These are phyloP conservation scores for Colletotrichum cuscutae DNA, from an alignment of 2,329 filamentous ascomycete genomes.

Conservation along the genomic window DNA sequence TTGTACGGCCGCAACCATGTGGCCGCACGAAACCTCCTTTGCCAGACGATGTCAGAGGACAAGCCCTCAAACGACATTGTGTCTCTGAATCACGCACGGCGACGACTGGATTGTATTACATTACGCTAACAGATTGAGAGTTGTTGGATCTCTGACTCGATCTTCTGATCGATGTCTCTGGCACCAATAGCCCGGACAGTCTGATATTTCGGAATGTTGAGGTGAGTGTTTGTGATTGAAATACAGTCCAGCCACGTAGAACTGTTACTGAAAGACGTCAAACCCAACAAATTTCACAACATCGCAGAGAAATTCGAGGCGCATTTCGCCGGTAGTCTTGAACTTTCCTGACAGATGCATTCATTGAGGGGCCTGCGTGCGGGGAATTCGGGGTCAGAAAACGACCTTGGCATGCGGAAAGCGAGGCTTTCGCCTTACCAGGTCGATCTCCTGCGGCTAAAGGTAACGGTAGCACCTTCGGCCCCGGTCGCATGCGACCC, in stretches of 20 bases:
- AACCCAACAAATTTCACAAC: not conserved
- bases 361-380: slow-evolving; percentile 6
- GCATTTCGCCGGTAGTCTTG: not conserved
- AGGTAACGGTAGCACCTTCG: not conserved
- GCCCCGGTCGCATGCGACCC: not conserved
- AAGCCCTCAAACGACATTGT: not conserved
- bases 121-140: not conserved
- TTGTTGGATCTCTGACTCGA: not conserved
- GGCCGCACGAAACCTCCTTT: not conserved
- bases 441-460: not conserved
- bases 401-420: slow-evolving; percentile 9
- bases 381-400: slow-evolving; percentile 25
- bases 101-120: not conserved
- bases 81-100: not conserved
- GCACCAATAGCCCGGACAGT: no score
- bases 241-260: not conserved
- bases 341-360: not conserved
- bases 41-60: not conserved
- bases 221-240: slow-evolving; percentile 1
- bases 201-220: not conserved
- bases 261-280: not conserved
- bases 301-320: not conserved
- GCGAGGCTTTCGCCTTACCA: not conserved
- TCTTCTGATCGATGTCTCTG: not conserved
- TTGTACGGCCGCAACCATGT: not conserved